Conservation (phyloP, 2,329 filamentous ascomycete species). For the Talaromyces marneffei region DNA sequence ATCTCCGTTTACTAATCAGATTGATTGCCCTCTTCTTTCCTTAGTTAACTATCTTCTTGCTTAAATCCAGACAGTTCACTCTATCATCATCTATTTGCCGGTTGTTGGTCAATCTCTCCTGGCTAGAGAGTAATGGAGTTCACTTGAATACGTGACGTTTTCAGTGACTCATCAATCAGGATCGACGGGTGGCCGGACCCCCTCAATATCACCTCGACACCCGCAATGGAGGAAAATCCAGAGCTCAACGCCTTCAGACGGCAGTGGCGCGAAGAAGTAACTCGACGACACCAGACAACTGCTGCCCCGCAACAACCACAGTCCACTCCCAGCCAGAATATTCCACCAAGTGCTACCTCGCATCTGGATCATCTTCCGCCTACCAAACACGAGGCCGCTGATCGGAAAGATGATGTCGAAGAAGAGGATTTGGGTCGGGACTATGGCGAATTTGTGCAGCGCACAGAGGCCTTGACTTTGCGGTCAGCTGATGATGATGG, state of each 20-base stretch:
- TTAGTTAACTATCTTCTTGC: too few species aligned
- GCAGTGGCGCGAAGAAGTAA: conserved; percentile 79
- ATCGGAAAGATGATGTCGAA: conserved; percentile 36
- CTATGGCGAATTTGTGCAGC: conserved; percentile 30
- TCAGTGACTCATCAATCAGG: neutral
- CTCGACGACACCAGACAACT: conserved; percentile 39
- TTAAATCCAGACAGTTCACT: neutral
- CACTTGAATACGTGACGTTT: neutral
- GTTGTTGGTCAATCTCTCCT: neutral
- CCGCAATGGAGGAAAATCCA: conserved; percentile 46
- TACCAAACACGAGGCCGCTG: conserved; percentile 34
- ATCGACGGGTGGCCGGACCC: neutral
- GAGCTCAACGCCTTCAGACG: conserved; percentile 82
- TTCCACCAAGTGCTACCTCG: conserved; percentile 13
- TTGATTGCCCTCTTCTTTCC: conserved; percentile 17
- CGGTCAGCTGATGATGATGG: conserved; percentile 33
- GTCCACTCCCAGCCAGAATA: conserved; percentile 13
- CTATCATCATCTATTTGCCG: neutral
- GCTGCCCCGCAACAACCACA: conserved; percentile 13
- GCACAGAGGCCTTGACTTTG: conserved; percentile 31
- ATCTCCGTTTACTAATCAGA: conserved; percentile 16
- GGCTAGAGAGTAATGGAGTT: neutral
- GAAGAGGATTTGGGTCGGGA: conserved; percentile 19
- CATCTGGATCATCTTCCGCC: conserved; percentile 31
- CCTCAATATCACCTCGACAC: neutral